Evolutionary conservation across 306 rosid genomes (phyloP).

Genomic region (Cucurbita ficifolia): DNA sequence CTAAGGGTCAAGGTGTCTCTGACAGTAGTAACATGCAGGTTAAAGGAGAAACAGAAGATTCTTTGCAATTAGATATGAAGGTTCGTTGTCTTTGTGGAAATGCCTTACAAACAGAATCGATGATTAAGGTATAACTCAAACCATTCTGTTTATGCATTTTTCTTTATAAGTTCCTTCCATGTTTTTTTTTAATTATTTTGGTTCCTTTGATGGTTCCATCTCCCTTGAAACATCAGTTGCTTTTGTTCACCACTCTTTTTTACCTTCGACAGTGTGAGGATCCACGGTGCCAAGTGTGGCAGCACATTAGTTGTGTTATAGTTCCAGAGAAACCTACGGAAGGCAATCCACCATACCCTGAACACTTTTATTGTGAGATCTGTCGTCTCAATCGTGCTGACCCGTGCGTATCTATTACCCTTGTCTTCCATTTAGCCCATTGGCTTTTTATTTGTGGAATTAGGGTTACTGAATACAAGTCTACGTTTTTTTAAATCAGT

Average conservation of each 20-base stretch:
- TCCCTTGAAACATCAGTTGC: not conserved
- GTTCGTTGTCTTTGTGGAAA: conserved; percentile 88
- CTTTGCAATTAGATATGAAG: conserved; percentile 49
- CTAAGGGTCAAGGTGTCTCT: conserved; percentile 67
- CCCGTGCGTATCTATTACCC: conserved; percentile 48
- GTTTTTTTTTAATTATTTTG: not conserved
- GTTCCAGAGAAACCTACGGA: conserved; percentile 82
- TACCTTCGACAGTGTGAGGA: conserved; percentile 76
- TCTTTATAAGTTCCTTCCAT: not conserved
- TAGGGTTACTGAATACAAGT: not conserved
- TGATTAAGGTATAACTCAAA: conserved; percentile 52
- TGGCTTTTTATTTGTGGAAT: not conserved
- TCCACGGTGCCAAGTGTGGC: conserved; percentile 75
- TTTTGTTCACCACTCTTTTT: not conserved
- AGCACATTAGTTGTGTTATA: conserved; percentile 79
- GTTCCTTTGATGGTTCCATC: not conserved
- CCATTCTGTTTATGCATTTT: not conserved
- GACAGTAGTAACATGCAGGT: conserved; percentile 69
- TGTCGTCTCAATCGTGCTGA: conserved; percentile 96
- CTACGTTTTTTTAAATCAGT: not conserved
- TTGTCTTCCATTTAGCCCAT: not conserved
- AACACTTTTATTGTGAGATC: conserved; percentile 66
- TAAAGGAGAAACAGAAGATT: conserved; percentile 71
- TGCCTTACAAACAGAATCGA: conserved; percentile 58
- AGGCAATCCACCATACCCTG: conserved; percentile 52